Evolutionary conservation across 2,329 filamentous ascomycete genomes (phyloP), one percentile per base, ranked within the genome.

Genomic region (Phialophora verrucosa): DNA sequence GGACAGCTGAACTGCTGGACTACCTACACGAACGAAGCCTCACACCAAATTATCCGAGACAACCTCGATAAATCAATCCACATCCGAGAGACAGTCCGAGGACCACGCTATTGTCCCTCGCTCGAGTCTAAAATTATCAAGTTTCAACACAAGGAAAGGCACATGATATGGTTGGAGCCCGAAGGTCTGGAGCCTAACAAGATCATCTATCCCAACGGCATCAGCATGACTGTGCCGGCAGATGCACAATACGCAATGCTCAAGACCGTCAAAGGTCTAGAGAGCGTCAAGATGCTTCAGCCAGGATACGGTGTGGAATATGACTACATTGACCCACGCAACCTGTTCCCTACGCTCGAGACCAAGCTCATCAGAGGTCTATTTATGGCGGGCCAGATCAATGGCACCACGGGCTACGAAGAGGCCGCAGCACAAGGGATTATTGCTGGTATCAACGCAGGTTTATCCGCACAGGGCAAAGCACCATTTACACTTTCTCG

Each of bases 301-400:
- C 90, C 94, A 1, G 95, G 94, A 8, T 99, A 99, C 74, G 95
- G 95, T 7, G 95, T 99, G 1, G 95, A 99, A 77, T 99, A 99
- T 78, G 95, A 98, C 80, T 99, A 99, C 77, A 92, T 99, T 20
- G 95, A 99, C 75, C 95, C 95, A 20, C 90, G 95, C 60, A 90
- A 91, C 72, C 84, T 99, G 3, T 90, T 89, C 70, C 88, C 91
- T n/a, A 95, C 93, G 0, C 86, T 99, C 7, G 95, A 99, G 78
- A 98, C 95, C 1, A 99, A 98, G 78, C 85, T 90, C 25, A 97
- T 99, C 69, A 83, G 83, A 7, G 95, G 95, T 0, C 86, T 99
- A 12, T 99, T 91, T 79, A 85, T 99, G 35, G 95, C 95, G 0
- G 95, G 95, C 3, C 95, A 99, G 77, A 97, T 99, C 78, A 99